A percentile compares a stretch with the other conserved stretches of the same genome.
phyloP scores from a whole-genome alignment of 495 filamentous ascomycete species.

The Hyaloscypha bicolor region DNA sequence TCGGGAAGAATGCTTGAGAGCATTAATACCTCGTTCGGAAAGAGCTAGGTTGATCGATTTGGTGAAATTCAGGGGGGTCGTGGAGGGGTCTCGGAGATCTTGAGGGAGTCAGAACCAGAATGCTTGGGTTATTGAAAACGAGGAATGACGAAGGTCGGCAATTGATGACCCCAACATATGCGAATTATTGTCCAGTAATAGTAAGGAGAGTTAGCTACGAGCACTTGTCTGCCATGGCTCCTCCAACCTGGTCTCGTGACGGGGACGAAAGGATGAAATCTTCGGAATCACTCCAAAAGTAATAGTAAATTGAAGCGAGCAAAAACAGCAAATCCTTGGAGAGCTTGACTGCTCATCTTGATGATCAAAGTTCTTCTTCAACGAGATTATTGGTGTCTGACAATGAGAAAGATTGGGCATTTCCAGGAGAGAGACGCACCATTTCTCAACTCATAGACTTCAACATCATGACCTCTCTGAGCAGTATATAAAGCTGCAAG shows the following conservation, averaged over 20 bases:
- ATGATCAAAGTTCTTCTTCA: neutral
- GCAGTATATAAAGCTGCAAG: slow-evolving; percentile 93
- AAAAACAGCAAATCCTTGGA: no score
- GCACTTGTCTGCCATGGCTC: no score
- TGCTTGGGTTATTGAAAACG: neutral
- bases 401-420: neutral
- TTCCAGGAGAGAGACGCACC: slow-evolving; percentile 56
- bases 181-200: no score
- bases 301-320: no score
- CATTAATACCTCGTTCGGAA: slow-evolving; percentile 91
- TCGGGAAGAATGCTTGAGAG: slow-evolving; percentile 68
- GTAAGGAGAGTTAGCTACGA: no score
- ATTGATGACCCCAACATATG: neutral
- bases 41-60: slow-evolving; percentile 97
- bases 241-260: no score
- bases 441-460: slow-evolving; percentile 90
- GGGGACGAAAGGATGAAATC: no score
- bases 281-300: no score
- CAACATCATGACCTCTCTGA: slow-evolving; percentile 80
- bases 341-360: neutral
- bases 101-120: neutral
- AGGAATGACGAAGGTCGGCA: neutral
- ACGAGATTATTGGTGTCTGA: neutral
- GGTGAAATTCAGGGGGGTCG: slow-evolving; percentile 90
- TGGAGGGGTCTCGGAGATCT: slow-evolving; percentile 87